A percentile compares a stretch with the other conserved stretches of the same genome.
These are phyloP conservation scores for Dendrobium chrysotoxum DNA, from an alignment of 106 monocot genomes.

Conservation along the genomic window DNA sequence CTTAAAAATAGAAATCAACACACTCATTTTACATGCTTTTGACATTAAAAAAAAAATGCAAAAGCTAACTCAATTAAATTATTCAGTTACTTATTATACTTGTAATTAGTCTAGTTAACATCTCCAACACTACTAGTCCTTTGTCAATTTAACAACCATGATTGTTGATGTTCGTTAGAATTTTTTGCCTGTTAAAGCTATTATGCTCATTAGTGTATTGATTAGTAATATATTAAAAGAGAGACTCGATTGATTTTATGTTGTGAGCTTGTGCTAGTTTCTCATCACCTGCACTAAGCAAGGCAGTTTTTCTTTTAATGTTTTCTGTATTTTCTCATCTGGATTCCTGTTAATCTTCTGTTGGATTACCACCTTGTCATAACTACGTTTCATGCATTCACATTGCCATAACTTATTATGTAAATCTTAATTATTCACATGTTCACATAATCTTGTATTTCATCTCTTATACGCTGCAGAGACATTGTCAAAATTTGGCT, in stretches of 20 bases:
- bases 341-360: not conserved
- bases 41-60: not conserved
- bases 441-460: not conserved
- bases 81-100: not conserved
- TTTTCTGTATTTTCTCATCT: not conserved
- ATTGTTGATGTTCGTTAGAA: slow-evolving; percentile 3
- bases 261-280: not conserved
- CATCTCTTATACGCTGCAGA: slow-evolving; percentile 28
- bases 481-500: slow-evolving; percentile 81
- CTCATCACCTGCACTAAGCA: not conserved
- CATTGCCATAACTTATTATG: not conserved
- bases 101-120: not conserved
- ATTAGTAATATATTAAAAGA: not conserved
- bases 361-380: not conserved
- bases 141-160: not conserved
- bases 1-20: too few species aligned
- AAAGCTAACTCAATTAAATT: not conserved
- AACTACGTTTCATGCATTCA: not conserved
- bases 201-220: not conserved
- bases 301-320: not conserved
- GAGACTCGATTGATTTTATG: not conserved
- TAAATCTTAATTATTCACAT: not conserved
- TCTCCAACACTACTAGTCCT: not conserved
- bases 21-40: not conserved
- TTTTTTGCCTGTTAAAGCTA: not conserved